A percentile compares a stretch with the other conserved stretches of the same genome.
Conservation (phyloP, 1,284 basidiomycete genomes). For the Ganoderma lucidum region DNA sequence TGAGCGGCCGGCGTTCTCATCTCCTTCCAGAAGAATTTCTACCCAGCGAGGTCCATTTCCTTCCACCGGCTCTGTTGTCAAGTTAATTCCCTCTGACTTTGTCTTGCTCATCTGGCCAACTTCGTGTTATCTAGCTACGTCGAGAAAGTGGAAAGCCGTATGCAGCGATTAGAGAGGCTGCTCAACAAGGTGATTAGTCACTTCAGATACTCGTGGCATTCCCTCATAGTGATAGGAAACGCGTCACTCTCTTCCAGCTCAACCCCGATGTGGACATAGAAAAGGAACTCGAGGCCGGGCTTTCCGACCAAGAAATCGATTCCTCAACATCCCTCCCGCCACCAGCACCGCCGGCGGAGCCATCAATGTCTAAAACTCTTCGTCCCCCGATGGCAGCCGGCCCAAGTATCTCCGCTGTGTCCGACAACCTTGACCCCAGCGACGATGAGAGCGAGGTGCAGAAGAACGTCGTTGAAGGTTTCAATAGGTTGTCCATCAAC, state of each 20-base stretch:
- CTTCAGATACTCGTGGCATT: neutral
- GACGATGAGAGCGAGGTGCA: constrained; percentile 43
- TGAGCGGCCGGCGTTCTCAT: neutral
- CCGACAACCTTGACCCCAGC: constrained; percentile 44
- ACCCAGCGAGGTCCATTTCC: constrained; percentile 5
- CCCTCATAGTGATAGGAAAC: neutral
- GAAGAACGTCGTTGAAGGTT: constrained; percentile 30
- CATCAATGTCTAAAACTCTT: neutral
- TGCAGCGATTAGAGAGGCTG: constrained; percentile 77
- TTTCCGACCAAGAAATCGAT: neutral
- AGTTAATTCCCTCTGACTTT: neutral
- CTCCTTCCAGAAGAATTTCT: constrained; percentile 11
- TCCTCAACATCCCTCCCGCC: neutral
- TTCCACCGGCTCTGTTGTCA: too few species aligned
- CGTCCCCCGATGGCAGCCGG: constrained; percentile 9
- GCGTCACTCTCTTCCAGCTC: constrained; percentile 42
- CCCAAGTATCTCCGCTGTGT: neutral
- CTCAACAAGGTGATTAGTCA: constrained; percentile 57
- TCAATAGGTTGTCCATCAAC: constrained; percentile 37
- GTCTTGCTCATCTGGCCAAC: neutral
- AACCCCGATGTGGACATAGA: constrained; percentile 56
- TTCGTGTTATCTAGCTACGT: constrained; percentile 58
- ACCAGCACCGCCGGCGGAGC: neutral
- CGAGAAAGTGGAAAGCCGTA: constrained; percentile 72
- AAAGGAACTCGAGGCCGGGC: constrained; percentile 43